A percentile compares a stretch with the other conserved stretches of the same genome.
phyloP scores from a whole-genome alignment of 345 rosid genomes.

The Hevea brasiliensis region DNA sequence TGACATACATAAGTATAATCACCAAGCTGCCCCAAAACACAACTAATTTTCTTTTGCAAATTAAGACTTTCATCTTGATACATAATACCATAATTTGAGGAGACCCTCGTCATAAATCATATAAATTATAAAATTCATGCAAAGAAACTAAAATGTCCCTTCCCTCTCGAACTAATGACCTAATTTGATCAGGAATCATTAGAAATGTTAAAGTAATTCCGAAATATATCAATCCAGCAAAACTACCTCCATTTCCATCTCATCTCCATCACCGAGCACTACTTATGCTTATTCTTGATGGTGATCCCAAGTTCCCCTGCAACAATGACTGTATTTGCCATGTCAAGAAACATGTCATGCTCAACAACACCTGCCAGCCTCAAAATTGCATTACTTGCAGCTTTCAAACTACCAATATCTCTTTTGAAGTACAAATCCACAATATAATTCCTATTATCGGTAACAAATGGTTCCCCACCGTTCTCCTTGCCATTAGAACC shows the following conservation, averaged over 20 bases:
- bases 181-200: not conserved
- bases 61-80: not conserved
- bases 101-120: not conserved
- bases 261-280: not conserved
- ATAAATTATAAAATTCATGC: not conserved
- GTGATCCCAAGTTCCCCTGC: conserved; percentile 77
- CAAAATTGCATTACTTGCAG: conserved; percentile 67
- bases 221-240: not conserved
- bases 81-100: not conserved
- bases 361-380: conserved; percentile 83
- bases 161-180: not conserved
- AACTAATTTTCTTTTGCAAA: not conserved
- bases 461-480: conserved; percentile 52
- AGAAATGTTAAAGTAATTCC: conserved; percentile 1
- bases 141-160: not conserved
- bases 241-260: not conserved
- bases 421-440: conserved; percentile 66
- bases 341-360: conserved; percentile 90
- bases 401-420: conserved; percentile 72
- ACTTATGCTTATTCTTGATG: conserved; percentile 48
- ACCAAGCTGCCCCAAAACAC: not conserved
- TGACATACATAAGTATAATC: not conserved
- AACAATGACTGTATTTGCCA: conserved; percentile 86
- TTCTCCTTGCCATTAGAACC: conserved; percentile 20
- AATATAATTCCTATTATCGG: conserved; percentile 80